These are phyloP conservation scores for Kokia cookei DNA, from an alignment of 441 rosid genomes.

Conservation along the genomic window DNA sequence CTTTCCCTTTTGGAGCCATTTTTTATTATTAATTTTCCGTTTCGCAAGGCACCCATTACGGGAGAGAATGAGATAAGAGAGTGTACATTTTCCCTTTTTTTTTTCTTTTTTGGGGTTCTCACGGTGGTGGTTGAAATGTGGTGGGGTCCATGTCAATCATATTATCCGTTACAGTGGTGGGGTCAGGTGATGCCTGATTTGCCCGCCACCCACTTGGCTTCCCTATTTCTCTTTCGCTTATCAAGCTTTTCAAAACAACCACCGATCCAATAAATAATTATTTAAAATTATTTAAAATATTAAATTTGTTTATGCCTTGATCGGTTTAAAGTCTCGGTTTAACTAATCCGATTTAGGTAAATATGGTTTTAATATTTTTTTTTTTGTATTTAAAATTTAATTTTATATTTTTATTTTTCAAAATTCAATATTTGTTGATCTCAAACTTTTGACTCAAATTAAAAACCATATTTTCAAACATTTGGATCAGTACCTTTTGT, in stretches of 20 bases:
- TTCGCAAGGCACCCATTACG: slow-evolving; percentile 32
- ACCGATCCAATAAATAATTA: too few species aligned
- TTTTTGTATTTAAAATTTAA: too few species aligned
- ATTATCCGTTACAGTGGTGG: slow-evolving; percentile 48
- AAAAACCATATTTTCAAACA: too few species aligned
- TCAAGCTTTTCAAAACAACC: too few species aligned
- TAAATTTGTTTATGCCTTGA: too few species aligned
- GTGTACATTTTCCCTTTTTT: neutral
- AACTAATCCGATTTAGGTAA: too few species aligned
- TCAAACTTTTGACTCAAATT: neutral
- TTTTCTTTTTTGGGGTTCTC: neutral
- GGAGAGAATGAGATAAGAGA: neutral
- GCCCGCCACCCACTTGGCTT: slow-evolving; percentile 49
- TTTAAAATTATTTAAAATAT: too few species aligned
- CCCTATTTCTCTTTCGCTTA: neutral
- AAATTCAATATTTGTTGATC: too few species aligned
- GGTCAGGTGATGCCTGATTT: slow-evolving; percentile 55
- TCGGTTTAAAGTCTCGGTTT: too few species aligned
- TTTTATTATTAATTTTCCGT: neutral
- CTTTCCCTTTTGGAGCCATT: neutral
- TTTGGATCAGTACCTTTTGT: too few species aligned
- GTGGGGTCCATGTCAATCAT: slow-evolving; percentile 40
- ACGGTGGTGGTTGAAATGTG: neutral
- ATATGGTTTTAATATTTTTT: too few species aligned
- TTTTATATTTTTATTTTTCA: too few species aligned